Conservation (phyloP, 352 stramenopile species). For the Phytophthora sansomeana region DNA sequence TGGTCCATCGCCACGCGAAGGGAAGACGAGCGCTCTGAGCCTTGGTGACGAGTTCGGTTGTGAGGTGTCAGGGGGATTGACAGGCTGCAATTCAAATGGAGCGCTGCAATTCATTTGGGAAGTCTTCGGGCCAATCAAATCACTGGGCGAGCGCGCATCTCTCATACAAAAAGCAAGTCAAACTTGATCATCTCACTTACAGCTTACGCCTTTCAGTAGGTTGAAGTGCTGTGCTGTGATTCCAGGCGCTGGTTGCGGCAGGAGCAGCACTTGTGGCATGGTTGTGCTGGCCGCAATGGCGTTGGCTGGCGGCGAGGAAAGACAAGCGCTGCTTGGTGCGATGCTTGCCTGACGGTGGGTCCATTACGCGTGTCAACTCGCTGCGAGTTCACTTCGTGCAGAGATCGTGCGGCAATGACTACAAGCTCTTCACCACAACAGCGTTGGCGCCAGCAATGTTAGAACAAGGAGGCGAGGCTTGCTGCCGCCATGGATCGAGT, state of each 20-base stretch:
- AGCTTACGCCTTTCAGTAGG: no score
- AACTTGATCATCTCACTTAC: no score
- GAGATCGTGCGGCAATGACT: not conserved
- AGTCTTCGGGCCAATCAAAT: conserved; percentile 26
- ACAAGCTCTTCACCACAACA: no score
- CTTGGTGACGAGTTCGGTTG: conserved; percentile 12
- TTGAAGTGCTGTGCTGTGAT: no score
- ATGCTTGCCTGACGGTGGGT: not conserved
- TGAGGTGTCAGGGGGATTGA: conserved; percentile 9
- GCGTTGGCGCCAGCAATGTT: no score
- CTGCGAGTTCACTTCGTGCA: conserved; percentile 4
- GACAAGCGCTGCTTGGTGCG: not conserved
- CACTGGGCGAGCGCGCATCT: conserved; percentile 3
- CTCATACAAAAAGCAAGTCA: conserved; percentile 14
- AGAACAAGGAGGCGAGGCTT: no score
- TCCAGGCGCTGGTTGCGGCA: no score
- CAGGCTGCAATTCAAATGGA: conserved; percentile 16
- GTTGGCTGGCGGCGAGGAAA: no score
- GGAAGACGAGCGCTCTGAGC: no score
- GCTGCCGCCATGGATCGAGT: no score
- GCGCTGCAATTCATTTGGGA: conserved; percentile 20
- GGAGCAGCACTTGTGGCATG: no score
- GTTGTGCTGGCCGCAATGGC: no score
- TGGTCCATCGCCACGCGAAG: conserved; percentile 54
- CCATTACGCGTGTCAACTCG: not conserved